Percentiles rank a stretch among this genome's conserved stretches.
These are phyloP conservation scores for Fusarium agapanthi DNA, from an alignment of 2,329 filamentous ascomycete species.

Conservation along the genomic window DNA sequence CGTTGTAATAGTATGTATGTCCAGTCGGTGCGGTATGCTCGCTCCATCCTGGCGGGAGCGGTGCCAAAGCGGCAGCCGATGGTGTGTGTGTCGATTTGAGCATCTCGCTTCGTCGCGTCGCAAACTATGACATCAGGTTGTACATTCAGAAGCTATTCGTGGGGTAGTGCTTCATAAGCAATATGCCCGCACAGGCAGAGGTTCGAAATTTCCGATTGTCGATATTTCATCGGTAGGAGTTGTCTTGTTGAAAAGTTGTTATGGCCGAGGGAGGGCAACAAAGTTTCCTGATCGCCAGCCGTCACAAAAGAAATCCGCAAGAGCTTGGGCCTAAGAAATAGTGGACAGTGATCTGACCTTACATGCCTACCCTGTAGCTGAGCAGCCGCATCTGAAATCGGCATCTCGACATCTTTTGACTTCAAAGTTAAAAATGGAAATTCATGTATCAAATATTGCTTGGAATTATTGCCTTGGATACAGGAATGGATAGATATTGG, in stretches of 20 bases:
- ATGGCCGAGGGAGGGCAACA: not conserved
- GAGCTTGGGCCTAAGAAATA: slow-evolving; percentile 24
- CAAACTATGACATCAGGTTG: slow-evolving; percentile 24
- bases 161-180: not conserved
- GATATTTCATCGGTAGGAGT: not conserved
- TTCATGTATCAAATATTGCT: not conserved
- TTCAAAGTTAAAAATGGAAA: not conserved
- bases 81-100: slow-evolving; percentile 81
- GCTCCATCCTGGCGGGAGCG: slow-evolving; percentile 85
- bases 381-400: not conserved
- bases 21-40: slow-evolving; percentile 90
- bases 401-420: not conserved
- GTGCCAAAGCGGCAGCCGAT: slow-evolving; percentile 57
- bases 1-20: slow-evolving; percentile 89
- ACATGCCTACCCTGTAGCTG: slow-evolving; percentile 15
- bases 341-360: not conserved
- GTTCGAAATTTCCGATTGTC: not conserved
- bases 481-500: not conserved
- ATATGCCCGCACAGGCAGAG: not conserved
- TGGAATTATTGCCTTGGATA: not conserved
- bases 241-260: not conserved
- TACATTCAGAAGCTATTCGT: too few species aligned
- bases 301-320: slow-evolving; percentile 3
- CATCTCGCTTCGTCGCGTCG: slow-evolving; percentile 56
- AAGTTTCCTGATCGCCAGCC: not conserved